phyloP scores from a whole-genome alignment of 2,329 filamentous ascomycete species.

The Arthrobotrys iridis region DNA sequence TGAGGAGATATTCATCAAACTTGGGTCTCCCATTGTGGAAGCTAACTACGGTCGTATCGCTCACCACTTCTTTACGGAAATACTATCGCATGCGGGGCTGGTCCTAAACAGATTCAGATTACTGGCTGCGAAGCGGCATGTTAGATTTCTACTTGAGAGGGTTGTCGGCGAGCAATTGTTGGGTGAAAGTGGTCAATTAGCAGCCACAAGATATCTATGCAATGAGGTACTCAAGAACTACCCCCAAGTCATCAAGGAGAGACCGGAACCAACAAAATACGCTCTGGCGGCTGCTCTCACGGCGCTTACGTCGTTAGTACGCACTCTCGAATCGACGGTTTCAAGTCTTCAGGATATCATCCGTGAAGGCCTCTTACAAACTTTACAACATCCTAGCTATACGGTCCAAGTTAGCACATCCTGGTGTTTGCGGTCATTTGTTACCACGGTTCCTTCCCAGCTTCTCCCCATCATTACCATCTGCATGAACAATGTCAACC shows the following conservation, averaged over 20 bases:
- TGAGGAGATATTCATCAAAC: conserved; percentile 77
- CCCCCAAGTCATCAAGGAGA: conserved; percentile 85
- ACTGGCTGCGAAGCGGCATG: conserved; percentile 82
- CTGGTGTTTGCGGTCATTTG: conserved; percentile 84
- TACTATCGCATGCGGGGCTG: conserved; percentile 80
- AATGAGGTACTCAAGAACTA: conserved; percentile 95
- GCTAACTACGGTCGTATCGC: conserved; percentile 82
- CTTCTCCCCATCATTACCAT: conserved; percentile 90
- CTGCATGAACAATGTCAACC: conserved; percentile 92
- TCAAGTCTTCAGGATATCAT: conserved; percentile 82
- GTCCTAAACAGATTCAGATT: conserved; percentile 87
- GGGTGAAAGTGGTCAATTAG: conserved; percentile 86
- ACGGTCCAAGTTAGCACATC: conserved; percentile 92
- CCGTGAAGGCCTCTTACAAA: conserved; percentile 86
- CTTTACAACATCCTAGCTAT: conserved; percentile 93
- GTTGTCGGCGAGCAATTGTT: conserved; percentile 82
- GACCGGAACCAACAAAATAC: conserved; percentile 87
- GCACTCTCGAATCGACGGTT: conserved; percentile 81
- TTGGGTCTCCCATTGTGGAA: conserved; percentile 86
- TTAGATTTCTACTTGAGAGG: conserved; percentile 83
- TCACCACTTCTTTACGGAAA: conserved; percentile 79
- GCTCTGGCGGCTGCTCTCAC: conserved; percentile 81
- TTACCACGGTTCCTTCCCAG: conserved; percentile 90
- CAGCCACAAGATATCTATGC: conserved; percentile 81
- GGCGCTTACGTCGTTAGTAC: conserved; percentile 80